Conservation (phyloP, 78 protist genomes). For the Mantamonas sphyraenae region DNA sequence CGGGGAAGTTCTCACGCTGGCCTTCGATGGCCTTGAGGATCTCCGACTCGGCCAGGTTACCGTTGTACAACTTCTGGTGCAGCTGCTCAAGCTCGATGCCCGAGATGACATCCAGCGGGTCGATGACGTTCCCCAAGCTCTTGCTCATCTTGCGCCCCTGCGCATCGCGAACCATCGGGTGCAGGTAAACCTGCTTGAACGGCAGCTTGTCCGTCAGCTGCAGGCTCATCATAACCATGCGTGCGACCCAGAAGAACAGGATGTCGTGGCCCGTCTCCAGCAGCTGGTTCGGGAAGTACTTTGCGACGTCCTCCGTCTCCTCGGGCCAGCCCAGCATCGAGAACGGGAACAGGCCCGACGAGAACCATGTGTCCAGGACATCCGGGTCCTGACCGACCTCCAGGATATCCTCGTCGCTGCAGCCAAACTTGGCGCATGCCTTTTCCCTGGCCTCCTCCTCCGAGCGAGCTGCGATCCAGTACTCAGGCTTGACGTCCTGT, state of each 20-base stretch:
- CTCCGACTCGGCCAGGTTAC: slow-evolving; percentile 77
- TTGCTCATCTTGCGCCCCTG: slow-evolving; percentile 93
- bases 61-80: slow-evolving; percentile 39
- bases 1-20: slow-evolving; percentile 54
- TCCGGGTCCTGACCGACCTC: slow-evolving; percentile 90
- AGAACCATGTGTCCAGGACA: slow-evolving; percentile 99
- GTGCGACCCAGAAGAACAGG: slow-evolving; percentile 99
- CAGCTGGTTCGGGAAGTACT: slow-evolving; percentile 83
- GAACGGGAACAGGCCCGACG: slow-evolving; percentile 97
- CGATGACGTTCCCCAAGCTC: slow-evolving; percentile 94
- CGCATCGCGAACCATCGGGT: slow-evolving; percentile 85
- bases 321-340: slow-evolving; percentile 95
- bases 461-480: slow-evolving; percentile 46
- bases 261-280: slow-evolving; percentile 99
- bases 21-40: neutral
- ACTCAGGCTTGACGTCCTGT: neutral
- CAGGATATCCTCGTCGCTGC: slow-evolving; percentile 12
- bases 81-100: slow-evolving; percentile 70
- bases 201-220: slow-evolving; percentile 81
- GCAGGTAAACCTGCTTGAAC: slow-evolving; percentile 83
- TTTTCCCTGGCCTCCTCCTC: slow-evolving; percentile 48
- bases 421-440: slow-evolving; percentile 49
- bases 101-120: slow-evolving; percentile 90
- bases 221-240: slow-evolving; percentile 97
- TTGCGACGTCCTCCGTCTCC: slow-evolving; percentile 48